Base-by-base conservation (phyloP, 2,329 filamentous ascomycete species). In the Fusarium torreyae region DNA sequence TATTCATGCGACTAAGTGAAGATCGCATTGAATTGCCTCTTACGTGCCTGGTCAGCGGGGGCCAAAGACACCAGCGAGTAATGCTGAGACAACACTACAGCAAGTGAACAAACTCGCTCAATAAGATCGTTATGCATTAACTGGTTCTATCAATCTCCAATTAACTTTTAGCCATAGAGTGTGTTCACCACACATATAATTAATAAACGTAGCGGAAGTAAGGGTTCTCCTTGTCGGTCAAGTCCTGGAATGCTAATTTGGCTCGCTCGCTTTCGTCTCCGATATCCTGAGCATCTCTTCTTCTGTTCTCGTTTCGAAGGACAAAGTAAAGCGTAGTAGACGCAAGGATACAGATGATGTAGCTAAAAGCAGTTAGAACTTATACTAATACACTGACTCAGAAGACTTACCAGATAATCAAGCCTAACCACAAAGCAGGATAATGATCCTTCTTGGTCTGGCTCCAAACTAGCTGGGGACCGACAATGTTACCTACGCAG, bases 401-500 rank as follows among this genome's bases (percentile, higher is more conserved):
- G n/a, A 26, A 34, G 8, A 74, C 82, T 57, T 67, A 85, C 83
- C 83, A 87, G 58, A 87, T 83, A 15, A 93, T 92, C 62, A 94
- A 75, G 0, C 91, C 91, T 1, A 86, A 81, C 91, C 91, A 94
- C 10, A 94, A 75, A 70, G 88, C 87, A 0, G 92, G 91, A 73
- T 94, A 94, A 77, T 94, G 92, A 48, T 85, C 75, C 0, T 75
- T 79, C 68, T 90, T 90, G 1, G 88, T 90, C 77, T 91, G 82
- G n/a, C 86, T 89, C 71, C 87, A 87, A 40, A 94, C 86, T 39
- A 94, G 81, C 78, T 92, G 90, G 5, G 92, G 92, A 0, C 91
- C 91, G 24, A 94, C 88, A 51, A 94, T 94, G 71, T 94, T 94
- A 2, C 91, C 85, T 4, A 94, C 88, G 57, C 90, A 92, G 74